Conservation (phyloP, 2,329 filamentous ascomycete genomes). For the Diplocarpon mali region DNA sequence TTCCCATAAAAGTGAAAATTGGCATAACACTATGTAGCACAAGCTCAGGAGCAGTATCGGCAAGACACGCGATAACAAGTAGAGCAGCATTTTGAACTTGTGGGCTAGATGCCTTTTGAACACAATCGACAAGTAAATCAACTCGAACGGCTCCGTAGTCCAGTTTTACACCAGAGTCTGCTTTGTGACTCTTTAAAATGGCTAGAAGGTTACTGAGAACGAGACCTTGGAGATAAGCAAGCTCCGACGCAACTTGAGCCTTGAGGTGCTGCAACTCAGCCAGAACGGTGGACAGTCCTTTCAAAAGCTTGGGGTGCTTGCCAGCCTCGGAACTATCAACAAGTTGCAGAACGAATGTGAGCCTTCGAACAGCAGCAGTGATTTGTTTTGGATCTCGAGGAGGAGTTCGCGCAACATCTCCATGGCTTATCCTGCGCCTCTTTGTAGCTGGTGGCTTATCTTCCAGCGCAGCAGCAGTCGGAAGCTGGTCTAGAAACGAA, state of each 20-base stretch:
- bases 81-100: conserved; percentile 90
- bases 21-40: conserved; percentile 98
- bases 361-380: conserved; percentile 56
- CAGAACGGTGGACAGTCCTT: conserved; percentile 72
- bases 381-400: conserved; percentile 55
- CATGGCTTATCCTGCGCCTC: conserved; percentile 66
- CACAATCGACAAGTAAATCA: conserved; percentile 86
- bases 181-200: conserved; percentile 70
- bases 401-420: conserved; percentile 50
- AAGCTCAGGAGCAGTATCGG: conserved; percentile 77
- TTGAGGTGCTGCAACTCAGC: conserved; percentile 79
- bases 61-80: conserved; percentile 75
- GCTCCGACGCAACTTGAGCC: conserved; percentile 68
- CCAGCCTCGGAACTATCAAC: conserved; percentile 71
- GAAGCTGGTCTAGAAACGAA: conserved; percentile 62
- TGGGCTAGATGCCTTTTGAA: conserved; percentile 81
- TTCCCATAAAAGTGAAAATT: conserved; percentile 96
- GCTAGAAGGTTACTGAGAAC: conserved; percentile 71
- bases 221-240: conserved; percentile 82
- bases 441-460: conserved; percentile 65
- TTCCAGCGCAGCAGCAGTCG: conserved; percentile 61
- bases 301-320: conserved; percentile 64
- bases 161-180: conserved; percentile 49
- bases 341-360: conserved; percentile 81
- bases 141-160: conserved; percentile 73